phyloP scores from a whole-genome alignment of 805 yeast species.

The Schwanniomyces occidentalis region DNA sequence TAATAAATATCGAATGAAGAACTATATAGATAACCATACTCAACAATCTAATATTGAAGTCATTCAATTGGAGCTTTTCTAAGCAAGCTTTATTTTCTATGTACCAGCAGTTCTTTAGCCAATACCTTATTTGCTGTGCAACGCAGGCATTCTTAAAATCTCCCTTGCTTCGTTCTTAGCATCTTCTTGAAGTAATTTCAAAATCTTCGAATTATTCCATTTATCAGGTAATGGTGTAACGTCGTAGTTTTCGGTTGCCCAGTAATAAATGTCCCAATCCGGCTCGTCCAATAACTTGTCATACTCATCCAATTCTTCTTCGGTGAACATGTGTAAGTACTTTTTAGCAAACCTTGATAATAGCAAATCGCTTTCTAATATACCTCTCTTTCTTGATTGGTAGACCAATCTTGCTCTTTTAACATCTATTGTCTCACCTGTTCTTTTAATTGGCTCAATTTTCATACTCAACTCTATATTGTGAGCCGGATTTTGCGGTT shows the following conservation, averaged over 20 bases:
- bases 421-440: slow-evolving; percentile 67
- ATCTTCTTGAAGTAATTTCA: slow-evolving; percentile 66
- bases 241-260: slow-evolving; percentile 87
- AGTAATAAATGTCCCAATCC: slow-evolving; percentile 99
- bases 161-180: slow-evolving; percentile 71
- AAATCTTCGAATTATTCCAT: slow-evolving; percentile 71
- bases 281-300: slow-evolving; percentile 84
- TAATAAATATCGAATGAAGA: too few species aligned
- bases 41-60: too few species aligned
- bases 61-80: too few species aligned
- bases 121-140: too few species aligned
- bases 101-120: too few species aligned
- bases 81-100: too few species aligned
- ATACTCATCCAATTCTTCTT: slow-evolving; percentile 75
- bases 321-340: slow-evolving; percentile 57
- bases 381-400: slow-evolving; percentile 94
- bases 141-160: slow-evolving; percentile 82
- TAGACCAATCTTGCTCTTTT: slow-evolving; percentile 87
- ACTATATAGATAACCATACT: too few species aligned
- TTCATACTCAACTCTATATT: slow-evolving; percentile 39
- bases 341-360: slow-evolving; percentile 83
- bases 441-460: slow-evolving; percentile 78
- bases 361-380: slow-evolving; percentile 86
- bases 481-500: slow-evolving; percentile 42
- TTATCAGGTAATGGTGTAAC: slow-evolving; percentile 85